Evolutionary conservation across 305 asterid species (phyloP), one percentile per base, ranked within the genome.

Genomic region (Plantago coronopus): DNA sequence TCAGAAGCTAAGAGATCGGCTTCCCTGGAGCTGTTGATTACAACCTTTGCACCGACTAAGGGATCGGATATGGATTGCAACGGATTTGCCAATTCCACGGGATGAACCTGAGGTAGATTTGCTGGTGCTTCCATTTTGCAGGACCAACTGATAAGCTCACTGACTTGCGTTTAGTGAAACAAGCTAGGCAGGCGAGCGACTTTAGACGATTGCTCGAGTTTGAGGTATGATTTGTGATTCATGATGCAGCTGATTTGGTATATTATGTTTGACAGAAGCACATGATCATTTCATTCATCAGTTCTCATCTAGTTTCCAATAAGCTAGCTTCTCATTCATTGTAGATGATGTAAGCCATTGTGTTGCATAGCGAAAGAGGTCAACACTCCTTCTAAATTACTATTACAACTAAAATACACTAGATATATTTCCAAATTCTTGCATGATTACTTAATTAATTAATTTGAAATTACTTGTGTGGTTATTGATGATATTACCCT

Each of bases 41-140:
- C 76, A 18, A 79, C 59, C 67, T 65, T 79, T 1, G 84, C 81
- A 22, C 81, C 84, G 46, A n/a, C n/a, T n/a, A n/a, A 79, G 74
- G 59, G 79, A 73, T 0, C 65, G 78, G 63, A 79, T 76, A 70
- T 76, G 76, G 55, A 64, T 49, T 8, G 80, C 81, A 2, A 72
- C 67, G 54, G 68, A 76, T 3, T 73, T 70, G 47, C 96, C 96
- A 40, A 88, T 86, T 3, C 96, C 95, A 2, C 95, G 80, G 4
- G 96, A 88, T 8, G 79, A 83, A 50, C 96, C 93, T 34, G 95
- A 83, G 82, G 74, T 43, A 53, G 46, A 22, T 55, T 10, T 21
- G 42, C 47, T 16, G 53, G 14, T 59, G 66, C 40, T 51, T 74
- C 79, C 75, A 74, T 54, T 55, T 11, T 10, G 15, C 15, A 38